A percentile compares a stretch with the other conserved stretches of the same genome.
These are phyloP conservation scores for Trichoderma endophyticum DNA, from an alignment of 2,329 filamentous ascomycete genomes.

Conservation along the genomic window DNA sequence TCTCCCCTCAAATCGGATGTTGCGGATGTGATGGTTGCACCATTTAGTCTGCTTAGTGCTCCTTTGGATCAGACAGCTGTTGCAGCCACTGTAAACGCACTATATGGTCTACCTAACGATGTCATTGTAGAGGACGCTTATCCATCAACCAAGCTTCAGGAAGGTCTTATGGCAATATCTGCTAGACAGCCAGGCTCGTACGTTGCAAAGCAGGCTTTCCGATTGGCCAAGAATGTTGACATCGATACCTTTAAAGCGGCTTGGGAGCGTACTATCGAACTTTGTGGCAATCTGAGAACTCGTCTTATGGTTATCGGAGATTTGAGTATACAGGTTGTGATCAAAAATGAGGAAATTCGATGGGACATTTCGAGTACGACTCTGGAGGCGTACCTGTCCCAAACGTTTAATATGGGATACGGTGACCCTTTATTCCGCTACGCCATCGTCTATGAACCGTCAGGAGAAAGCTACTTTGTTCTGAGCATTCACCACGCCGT, in stretches of 20 bases:
- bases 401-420: not conserved
- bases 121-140: slow-evolving; percentile 32
- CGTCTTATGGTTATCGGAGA: slow-evolving; percentile 14
- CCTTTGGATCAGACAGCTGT: not conserved
- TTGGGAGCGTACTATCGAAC: slow-evolving; percentile 23
- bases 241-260: slow-evolving; percentile 28
- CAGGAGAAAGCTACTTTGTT: slow-evolving; percentile 8
- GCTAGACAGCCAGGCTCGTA: slow-evolving; percentile 32
- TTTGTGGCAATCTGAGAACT: slow-evolving; percentile 18
- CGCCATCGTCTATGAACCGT: slow-evolving; percentile 14
- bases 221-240: slow-evolving; percentile 24
- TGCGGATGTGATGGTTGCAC: not conserved
- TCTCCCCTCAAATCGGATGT: not conserved
- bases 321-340: not conserved
- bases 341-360: not conserved
- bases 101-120: not conserved
- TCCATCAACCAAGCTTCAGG: slow-evolving; percentile 39
- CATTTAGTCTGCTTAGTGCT: not conserved
- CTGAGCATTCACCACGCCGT: slow-evolving; percentile 24
- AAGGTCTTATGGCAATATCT: slow-evolving; percentile 37
- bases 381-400: not conserved
- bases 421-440: not conserved
- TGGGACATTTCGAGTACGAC: not conserved
- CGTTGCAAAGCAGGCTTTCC: slow-evolving; percentile 29
- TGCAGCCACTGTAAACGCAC: too few species aligned